Percentiles rank a stretch among this genome's conserved stretches.
Evolutionary conservation across 2,329 filamentous ascomycete genomes (phyloP).

Genomic region (Monosporascus sp.): DNA sequence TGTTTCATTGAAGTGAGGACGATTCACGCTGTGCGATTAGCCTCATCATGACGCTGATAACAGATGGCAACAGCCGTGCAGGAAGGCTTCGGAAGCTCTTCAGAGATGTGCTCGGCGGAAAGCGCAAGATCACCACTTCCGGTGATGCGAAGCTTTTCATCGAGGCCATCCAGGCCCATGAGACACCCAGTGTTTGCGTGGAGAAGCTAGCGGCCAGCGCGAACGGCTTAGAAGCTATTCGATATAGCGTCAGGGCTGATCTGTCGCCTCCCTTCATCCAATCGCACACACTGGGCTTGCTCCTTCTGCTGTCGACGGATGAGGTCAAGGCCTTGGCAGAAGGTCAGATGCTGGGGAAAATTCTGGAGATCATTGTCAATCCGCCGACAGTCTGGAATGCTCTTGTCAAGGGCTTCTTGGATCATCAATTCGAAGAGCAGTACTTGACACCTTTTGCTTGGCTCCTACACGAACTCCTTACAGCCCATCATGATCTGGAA

Average conservation of each 20-base stretch:
- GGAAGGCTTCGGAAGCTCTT: constrained; percentile 12
- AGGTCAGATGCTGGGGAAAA: constrained; percentile 42
- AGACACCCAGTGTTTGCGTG: constrained; percentile 16
- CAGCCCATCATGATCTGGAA: constrained; percentile 5
- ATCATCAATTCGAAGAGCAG: constrained; percentile 24
- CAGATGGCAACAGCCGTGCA: neutral
- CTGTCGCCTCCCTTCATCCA: constrained; percentile 25
- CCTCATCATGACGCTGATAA: neutral
- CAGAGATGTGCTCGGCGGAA: constrained; percentile 16
- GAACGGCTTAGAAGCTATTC: constrained; percentile 20
- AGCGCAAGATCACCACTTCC: constrained; percentile 12
- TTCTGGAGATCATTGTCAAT: constrained; percentile 42
- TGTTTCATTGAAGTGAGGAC: neutral
- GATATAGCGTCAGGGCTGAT: constrained; percentile 18
- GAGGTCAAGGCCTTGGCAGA: constrained; percentile 42
- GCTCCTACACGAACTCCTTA: constrained; percentile 44
- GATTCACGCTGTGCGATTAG: neutral
- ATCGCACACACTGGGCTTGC: constrained; percentile 27
- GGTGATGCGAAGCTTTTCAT: constrained; percentile 25
- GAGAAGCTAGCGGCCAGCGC: constrained; percentile 22
- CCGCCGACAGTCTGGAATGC: constrained; percentile 52
- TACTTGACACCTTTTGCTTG: constrained; percentile 38
- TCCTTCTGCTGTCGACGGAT: constrained; percentile 35
- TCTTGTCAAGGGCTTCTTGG: constrained; percentile 29
- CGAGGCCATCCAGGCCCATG: constrained; percentile 18